Evolutionary conservation across 2,329 filamentous ascomycete species (phyloP).

Genomic region (Exophiala calicioides): DNA sequence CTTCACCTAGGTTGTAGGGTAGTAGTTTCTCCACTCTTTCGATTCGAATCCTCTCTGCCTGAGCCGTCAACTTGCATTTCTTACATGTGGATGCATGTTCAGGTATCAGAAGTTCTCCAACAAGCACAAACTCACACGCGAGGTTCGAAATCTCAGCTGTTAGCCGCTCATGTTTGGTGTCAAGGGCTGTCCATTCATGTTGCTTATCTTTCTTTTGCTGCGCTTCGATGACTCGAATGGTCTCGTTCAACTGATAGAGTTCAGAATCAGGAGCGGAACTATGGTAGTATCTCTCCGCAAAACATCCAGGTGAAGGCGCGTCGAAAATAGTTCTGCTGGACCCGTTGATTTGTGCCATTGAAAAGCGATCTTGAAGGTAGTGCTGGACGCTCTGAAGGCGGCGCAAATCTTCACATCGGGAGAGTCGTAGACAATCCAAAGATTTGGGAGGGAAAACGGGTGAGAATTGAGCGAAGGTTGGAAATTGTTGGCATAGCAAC

Average conservation of each 20-base stretch:
- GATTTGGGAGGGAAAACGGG: constrained; percentile 53
- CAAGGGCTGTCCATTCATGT: constrained; percentile 36
- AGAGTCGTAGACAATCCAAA: constrained; percentile 59
- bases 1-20: constrained; percentile 37
- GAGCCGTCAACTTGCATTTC: constrained; percentile 10
- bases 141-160: constrained; percentile 5
- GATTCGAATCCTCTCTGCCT: constrained; percentile 8
- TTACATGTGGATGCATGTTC: constrained; percentile 10
- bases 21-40: constrained; percentile 12
- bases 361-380: constrained; percentile 44
- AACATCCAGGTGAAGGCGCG: constrained; percentile 43
- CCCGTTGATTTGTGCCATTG: constrained; percentile 1
- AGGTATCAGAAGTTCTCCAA: constrained; percentile 1
- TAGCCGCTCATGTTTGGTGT: constrained; percentile 6
- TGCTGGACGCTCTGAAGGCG: constrained; percentile 53
- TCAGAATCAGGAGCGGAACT: constrained; percentile 26
- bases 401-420: constrained; percentile 49
- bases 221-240: constrained; percentile 38
- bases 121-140: constrained; percentile 1
- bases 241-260: constrained; percentile 34
- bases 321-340: constrained; percentile 50
- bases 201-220: constrained; percentile 37
- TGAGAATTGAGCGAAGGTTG: constrained; percentile 54
- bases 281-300: constrained; percentile 52
- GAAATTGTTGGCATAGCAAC: constrained; percentile 44